A percentile compares a stretch with the other conserved stretches of the same genome.
These are phyloP conservation scores for Suillus tomentosus DNA, from an alignment of 768 basidiomycete genomes.

Conservation along the genomic window DNA sequence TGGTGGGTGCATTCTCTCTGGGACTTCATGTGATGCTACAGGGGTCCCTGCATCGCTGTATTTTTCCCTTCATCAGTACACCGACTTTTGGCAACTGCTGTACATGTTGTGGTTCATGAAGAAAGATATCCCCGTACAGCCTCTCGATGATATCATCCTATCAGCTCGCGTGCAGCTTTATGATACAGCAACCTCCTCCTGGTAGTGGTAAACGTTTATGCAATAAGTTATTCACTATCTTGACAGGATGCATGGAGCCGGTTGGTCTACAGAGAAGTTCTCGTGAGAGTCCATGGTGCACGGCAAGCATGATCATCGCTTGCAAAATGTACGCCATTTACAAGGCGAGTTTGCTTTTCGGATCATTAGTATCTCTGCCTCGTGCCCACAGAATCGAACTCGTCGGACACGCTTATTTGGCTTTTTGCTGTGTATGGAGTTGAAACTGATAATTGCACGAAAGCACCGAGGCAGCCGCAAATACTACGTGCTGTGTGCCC, in stretches of 20 bases:
- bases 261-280: not conserved
- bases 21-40: not conserved
- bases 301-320: not conserved
- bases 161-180: not conserved
- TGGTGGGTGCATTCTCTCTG: not conserved
- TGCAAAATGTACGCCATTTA: not conserved
- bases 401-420: not conserved
- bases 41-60: not conserved
- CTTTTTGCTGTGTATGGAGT: not conserved
- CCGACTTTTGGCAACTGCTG: not conserved
- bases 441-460: not conserved
- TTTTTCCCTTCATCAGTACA: not conserved
- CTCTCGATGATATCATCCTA: not conserved
- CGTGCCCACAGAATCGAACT: not conserved
- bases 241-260: not conserved
- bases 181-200: not conserved
- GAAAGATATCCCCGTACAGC: not conserved
- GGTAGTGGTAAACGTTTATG: not conserved
- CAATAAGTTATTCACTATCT: not conserved
- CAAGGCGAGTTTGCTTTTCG: not conserved
- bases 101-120: not conserved
- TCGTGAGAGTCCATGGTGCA: slow-evolving; percentile 1
- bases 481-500: not conserved
- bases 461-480: not conserved
- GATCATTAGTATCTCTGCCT: not conserved